Percentiles rank a stretch among this genome's conserved stretches.
These are phyloP conservation scores for Alternaria postmessia DNA, from an alignment of 2,329 filamentous ascomycete species.

Conservation along the genomic window DNA sequence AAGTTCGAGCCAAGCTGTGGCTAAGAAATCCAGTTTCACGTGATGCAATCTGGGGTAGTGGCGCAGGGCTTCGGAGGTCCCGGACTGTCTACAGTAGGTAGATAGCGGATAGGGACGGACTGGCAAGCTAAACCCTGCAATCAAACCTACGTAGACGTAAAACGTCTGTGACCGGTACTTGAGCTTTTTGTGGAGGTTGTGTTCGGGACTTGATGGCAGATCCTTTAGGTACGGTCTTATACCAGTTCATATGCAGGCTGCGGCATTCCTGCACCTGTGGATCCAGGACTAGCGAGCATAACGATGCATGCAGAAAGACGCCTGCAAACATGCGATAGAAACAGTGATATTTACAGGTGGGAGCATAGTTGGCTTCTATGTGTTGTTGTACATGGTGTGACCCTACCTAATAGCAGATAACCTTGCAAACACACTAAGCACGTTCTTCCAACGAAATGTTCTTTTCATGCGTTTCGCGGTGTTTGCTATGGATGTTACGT, in stretches of 20 bases:
- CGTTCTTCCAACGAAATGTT: neutral
- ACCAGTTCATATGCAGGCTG: neutral
- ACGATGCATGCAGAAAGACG: neutral
- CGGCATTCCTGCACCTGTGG: neutral
- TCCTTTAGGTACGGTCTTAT: neutral
- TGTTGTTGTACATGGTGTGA: neutral
- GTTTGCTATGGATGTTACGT: neutral
- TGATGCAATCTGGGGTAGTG: constrained; percentile 22
- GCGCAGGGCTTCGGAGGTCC: constrained; percentile 4
- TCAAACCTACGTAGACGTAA: neutral
- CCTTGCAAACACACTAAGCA: neutral
- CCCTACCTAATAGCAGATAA: neutral
- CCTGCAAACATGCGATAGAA: neutral
- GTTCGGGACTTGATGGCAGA: neutral
- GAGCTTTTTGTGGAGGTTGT: neutral
- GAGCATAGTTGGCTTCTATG: neutral
- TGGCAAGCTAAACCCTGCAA: neutral
- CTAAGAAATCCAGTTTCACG: constrained; percentile 30
- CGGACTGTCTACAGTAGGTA: neutral
- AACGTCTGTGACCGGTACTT: neutral
- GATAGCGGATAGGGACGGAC: neutral
- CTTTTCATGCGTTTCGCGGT: neutral
- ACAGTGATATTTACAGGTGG: neutral
- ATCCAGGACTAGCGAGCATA: neutral
- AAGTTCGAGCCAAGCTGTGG: constrained; percentile 36